Base-by-base conservation (phyloP, 768 basidiomycete genomes). In the Scleroderma citrinum region DNA sequence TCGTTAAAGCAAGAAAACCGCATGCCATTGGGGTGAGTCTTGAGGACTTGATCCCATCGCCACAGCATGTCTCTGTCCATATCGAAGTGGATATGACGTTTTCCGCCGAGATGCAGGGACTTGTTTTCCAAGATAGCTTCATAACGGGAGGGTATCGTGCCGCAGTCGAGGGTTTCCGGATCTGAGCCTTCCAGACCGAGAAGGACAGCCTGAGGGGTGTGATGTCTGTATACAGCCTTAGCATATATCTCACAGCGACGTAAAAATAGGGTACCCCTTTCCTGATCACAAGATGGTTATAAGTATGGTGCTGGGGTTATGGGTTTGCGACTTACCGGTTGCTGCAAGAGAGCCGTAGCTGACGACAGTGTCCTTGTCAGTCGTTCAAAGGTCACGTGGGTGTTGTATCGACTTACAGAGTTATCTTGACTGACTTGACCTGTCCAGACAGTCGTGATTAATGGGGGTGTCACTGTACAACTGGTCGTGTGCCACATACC, bases 271-370 rank as follows among this genome's bases (percentile, higher is more conserved):
- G 39, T 67, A 87, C 88, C 88, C 87, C 77, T 87, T 89, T 36
- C 88, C 87, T 87, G 51, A 39, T 24, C 49, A 48, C 14, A 30
- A 46, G 44, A 44, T 14, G 37, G 48, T 35, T 56, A 54, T 45
- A 26, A 37, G 47, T 16, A 14, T 26, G 17, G 44, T 21, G 46
- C 36, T 43, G 34, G 21, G 46, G 48, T 16, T 26, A 46, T 5
- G 29, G 44, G 43, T 36, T 38, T 29, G 20, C 17, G 20, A 56
- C 71, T 48, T 49, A 83, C 85, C 92, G 59, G 95, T 97, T 7
- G 95, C 94, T 3, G 95, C 93, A 29, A 97, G 74, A 7, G 88
- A 92, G 24, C 94, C 94, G 65, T 95, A 94, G 44, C 88, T 91
- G 41, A 41, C 48, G 30, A 42, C 36, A 14, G 36, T 6, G 44